Evolutionary conservation across 306 rosid species (phyloP), one percentile per base, ranked within the genome.

Genomic region (Castanea mollissima): DNA sequence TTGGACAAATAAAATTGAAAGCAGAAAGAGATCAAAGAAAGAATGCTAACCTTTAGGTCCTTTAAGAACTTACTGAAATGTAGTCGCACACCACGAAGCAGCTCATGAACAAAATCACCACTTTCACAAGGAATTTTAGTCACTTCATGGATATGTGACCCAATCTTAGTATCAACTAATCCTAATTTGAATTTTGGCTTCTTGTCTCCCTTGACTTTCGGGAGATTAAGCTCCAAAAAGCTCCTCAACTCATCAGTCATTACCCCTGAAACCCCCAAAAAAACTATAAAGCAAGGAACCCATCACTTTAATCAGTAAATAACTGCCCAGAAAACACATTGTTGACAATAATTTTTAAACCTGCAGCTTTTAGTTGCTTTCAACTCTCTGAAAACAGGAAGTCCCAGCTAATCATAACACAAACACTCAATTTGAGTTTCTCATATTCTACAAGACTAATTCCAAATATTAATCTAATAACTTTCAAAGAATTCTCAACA

Each of bases 51-150:
- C 98, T 96, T 91, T 23, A 96, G 89, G 73, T 91, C 96, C 75
- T 92, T 85, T 67, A 96, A 78, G 79, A 91, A 88, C 78, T 59
- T 84, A 38, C 83, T 88, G 58, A 91, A 93, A 87, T 96, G 99
- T 15, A 80, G 74, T 44, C 97, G 81, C 71, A 96, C 92, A 5
- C 98, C 99, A 11, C 99, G 96, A 38, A 96, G 85, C 41, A 95
- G 83, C 87, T 95, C 99, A 14, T 73, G 74, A 34, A 95, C 92
- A 87, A 87, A 93, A 75, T 90, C 96, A 51, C 93, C 93, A 59
- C 98, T 84, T 83, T 96, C 96, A 86, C 98, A 93, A 16, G 98
- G 98, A 76, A 93, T 88, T 78, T 87, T 96, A 27, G 96, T 88
- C 56, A 85, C 89, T 68, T 96, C 97, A 46, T 84, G 82, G 23